These are phyloP conservation scores for Penicillium sp. DNA, from an alignment of 2,329 filamentous ascomycete genomes.

Conservation along the genomic window DNA sequence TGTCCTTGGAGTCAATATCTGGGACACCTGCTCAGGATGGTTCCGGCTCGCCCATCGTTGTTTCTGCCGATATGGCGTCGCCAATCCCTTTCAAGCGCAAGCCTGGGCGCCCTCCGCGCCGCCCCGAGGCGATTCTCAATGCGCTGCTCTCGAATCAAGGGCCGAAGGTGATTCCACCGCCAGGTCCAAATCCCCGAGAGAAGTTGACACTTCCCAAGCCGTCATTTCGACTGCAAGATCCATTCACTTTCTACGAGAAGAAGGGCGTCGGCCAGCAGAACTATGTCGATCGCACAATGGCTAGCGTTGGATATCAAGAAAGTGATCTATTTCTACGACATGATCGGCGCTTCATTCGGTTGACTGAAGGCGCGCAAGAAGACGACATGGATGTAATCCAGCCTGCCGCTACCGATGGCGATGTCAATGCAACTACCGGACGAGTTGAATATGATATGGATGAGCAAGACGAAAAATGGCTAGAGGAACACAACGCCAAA, in stretches of 20 bases:
- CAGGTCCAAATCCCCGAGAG: conserved; percentile 50
- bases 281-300: conserved; percentile 95
- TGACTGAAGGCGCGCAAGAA: conserved; percentile 60
- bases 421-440: conserved; percentile 60
- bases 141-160: conserved; percentile 58
- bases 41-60: conserved; percentile 46
- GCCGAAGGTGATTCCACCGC: conserved; percentile 51
- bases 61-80: conserved; percentile 34
- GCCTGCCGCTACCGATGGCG: conserved; percentile 58
- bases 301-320: conserved; percentile 87
- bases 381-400: conserved; percentile 60
- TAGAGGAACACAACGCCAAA: conserved; percentile 76
- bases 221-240: conserved; percentile 47
- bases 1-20: conserved; percentile 30
- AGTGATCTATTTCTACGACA: conserved; percentile 83
- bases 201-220: conserved; percentile 50
- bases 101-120: conserved; percentile 64
- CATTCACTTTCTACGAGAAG: conserved; percentile 62
- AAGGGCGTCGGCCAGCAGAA: conserved; percentile 80
- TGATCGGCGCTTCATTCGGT: conserved; percentile 65
- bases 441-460: conserved; percentile 99
- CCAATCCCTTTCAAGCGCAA: conserved; percentile 54
- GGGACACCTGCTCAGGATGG: conserved; percentile 24
- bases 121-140: conserved; percentile 59
- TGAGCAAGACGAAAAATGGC: conserved; percentile 96